A percentile compares a stretch with the other conserved stretches of the same genome.
Evolutionary conservation across 2,329 filamentous ascomycete genomes (phyloP).

Genomic region (Fusarium fujikuroi): DNA sequence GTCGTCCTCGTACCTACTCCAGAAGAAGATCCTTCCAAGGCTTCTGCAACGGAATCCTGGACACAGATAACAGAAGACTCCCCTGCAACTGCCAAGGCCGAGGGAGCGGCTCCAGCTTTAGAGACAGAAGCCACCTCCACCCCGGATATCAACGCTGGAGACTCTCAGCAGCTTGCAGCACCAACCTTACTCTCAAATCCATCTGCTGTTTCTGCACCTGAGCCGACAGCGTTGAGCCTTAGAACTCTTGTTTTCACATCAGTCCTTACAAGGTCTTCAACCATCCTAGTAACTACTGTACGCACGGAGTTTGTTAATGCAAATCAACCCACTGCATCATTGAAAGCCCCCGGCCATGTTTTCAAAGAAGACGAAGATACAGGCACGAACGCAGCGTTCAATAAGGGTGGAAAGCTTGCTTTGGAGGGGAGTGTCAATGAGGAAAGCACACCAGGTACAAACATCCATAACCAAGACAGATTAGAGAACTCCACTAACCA

Average conservation of each 20-base stretch:
- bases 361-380: slow-evolving; percentile 25
- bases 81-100: not conserved
- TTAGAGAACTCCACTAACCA: not conserved
- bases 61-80: not conserved
- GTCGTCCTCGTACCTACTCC: not conserved
- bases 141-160: not conserved
- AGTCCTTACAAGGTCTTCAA: slow-evolving; percentile 35
- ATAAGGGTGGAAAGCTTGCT: slow-evolving; percentile 10
- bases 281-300: slow-evolving; percentile 25
- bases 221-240: not conserved
- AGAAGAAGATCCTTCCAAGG: not conserved
- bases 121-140: slow-evolving; percentile 7
- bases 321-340: slow-evolving; percentile 5
- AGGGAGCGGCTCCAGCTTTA: not conserved
- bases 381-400: slow-evolving; percentile 6
- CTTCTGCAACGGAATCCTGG: not conserved
- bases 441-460: not conserved
- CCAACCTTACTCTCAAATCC: not conserved
- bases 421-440: not conserved
- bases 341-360: slow-evolving; percentile 14
- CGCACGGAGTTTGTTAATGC: slow-evolving; percentile 27
- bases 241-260: slow-evolving; percentile 37
- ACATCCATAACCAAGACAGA: not conserved
- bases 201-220: not conserved
- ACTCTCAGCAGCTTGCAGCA: slow-evolving; percentile 3